Evolutionary conservation across 2,329 filamentous ascomycete genomes (phyloP).

Genomic region (Dactylella cylindrospora): DNA sequence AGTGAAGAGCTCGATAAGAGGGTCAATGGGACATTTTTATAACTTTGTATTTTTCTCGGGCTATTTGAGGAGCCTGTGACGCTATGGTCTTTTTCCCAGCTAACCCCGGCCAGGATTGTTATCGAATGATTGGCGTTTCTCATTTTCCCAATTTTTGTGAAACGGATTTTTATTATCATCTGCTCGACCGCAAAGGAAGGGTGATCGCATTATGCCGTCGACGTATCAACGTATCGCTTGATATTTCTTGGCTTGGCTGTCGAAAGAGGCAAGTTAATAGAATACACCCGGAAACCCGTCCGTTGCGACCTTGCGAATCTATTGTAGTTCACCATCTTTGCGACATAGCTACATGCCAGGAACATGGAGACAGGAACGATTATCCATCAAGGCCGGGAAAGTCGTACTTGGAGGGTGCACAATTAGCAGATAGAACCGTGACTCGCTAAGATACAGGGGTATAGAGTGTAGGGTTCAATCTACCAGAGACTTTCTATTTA

Average conservation of each 20-base stretch:
- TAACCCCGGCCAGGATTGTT: background rate
- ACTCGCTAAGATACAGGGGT: slow-evolving; percentile 16
- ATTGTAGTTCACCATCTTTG: background rate
- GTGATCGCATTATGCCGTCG: slow-evolving; percentile 31
- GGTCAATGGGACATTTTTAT: slow-evolving; percentile 21
- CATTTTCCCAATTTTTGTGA: slow-evolving; percentile 5
- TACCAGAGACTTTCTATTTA: slow-evolving; percentile 21
- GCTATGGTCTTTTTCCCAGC: too few species aligned
- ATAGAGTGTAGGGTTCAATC: slow-evolving; percentile 4
- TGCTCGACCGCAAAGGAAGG: slow-evolving; percentile 25
- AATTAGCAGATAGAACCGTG: slow-evolving; percentile 11
- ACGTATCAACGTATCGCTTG: slow-evolving; percentile 29
- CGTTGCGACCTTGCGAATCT: background rate
- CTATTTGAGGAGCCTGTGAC: background rate
- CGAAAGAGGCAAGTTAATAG: slow-evolving; percentile 35
- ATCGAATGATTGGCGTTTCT: background rate
- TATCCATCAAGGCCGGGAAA: slow-evolving; percentile 10
- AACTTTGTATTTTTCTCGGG: slow-evolving; percentile 1
- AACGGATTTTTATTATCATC: slow-evolving; percentile 13
- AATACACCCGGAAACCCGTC: slow-evolving; percentile 1
- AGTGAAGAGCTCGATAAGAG: background rate
- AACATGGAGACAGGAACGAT: slow-evolving; percentile 11
- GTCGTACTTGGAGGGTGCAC: too few species aligned
- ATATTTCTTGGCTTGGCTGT: slow-evolving; percentile 13
- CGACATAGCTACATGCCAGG: slow-evolving; percentile 1